Conservation (phyloP, 768 basidiomycete species). For the Leccinum imitatum region DNA sequence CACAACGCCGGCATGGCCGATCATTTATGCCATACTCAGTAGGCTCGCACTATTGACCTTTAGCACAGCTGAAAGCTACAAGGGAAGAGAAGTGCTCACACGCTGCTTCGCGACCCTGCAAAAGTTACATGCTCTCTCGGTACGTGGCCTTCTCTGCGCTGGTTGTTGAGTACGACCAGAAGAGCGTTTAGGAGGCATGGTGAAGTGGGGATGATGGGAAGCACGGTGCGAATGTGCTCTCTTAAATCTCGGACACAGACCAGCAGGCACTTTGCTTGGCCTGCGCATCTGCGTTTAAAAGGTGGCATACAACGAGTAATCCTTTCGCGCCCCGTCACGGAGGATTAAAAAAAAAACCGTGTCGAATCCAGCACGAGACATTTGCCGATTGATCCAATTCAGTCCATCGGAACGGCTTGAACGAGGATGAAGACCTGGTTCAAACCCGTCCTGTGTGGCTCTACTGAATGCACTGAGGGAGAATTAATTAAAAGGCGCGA, state of each 20-base stretch:
- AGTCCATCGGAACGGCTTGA: conserved; percentile 12
- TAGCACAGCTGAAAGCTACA: conserved; percentile 3
- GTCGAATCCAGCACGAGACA: conserved; percentile 15
- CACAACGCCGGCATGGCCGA: conserved; percentile 26
- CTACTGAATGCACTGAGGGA: conserved; percentile 16
- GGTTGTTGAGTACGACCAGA: conserved; percentile 8
- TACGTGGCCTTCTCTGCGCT: conserved; percentile 16
- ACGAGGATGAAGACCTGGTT: conserved; percentile 14
- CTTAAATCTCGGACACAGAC: conserved; percentile 22
- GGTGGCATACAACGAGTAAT: conserved; percentile 8
- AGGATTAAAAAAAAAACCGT: conserved; percentile 6
- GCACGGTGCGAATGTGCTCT: background rate
- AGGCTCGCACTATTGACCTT: conserved; percentile 19
- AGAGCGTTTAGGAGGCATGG: conserved; percentile 15
- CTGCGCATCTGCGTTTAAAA: conserved; percentile 9
- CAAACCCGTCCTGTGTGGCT: conserved; percentile 10
- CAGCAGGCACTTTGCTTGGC: conserved; percentile 7
- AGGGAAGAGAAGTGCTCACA: conserved; percentile 12
- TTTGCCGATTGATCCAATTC: conserved; percentile 14
- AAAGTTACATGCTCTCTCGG: conserved; percentile 14
- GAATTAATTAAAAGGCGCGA: conserved; percentile 30
- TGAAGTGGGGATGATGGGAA: conserved; percentile 13
- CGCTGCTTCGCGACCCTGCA: conserved; percentile 22
- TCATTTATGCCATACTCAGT: conserved; percentile 15
- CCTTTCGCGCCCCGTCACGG: conserved; percentile 11